phyloP scores from a whole-genome alignment of 345 rosid species.

The Acer yangbiense region DNA sequence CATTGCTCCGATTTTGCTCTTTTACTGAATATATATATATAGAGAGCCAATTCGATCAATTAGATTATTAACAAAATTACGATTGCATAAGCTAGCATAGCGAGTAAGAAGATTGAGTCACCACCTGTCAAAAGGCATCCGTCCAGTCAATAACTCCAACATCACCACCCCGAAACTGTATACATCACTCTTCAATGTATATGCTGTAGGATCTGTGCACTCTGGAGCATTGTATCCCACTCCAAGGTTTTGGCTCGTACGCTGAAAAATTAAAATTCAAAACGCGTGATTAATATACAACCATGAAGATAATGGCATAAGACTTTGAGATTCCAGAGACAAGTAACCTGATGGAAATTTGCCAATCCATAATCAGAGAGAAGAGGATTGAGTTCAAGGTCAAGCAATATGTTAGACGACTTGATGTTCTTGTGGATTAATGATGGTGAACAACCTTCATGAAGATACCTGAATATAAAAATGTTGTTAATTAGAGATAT shows the following conservation, averaged over 20 bases:
- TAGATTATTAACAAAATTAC: not conserved
- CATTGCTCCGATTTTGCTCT: conserved; percentile 73
- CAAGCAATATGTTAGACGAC: conserved; percentile 90
- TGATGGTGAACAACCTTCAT: conserved; percentile 85
- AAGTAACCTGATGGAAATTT: conserved; percentile 65
- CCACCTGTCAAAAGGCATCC: conserved; percentile 84
- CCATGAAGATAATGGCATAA: no score
- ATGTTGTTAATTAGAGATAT: not conserved
- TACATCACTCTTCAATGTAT: conserved; percentile 82
- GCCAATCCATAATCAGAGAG: conserved; percentile 86
- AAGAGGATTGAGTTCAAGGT: conserved; percentile 77
- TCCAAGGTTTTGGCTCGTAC: conserved; percentile 87
- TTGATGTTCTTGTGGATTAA: conserved; percentile 92
- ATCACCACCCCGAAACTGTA: conserved; percentile 96
- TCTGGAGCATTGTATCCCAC: conserved; percentile 96
- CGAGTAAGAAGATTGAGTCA: not conserved
- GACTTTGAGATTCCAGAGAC: not conserved
- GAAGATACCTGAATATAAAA: conserved; percentile 72
- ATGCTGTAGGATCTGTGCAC: conserved; percentile 67
- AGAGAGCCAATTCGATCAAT: no score
- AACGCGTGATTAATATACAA: no score
- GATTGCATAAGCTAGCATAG: not conserved
- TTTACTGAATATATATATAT: conserved; percentile 35
- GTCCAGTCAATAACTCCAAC: conserved; percentile 87
- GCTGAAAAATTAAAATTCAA: conserved; percentile 37